phyloP scores from a whole-genome alignment of 371 early-diverging fungal genomes.

The Basidiobolus heterosporus region DNA sequence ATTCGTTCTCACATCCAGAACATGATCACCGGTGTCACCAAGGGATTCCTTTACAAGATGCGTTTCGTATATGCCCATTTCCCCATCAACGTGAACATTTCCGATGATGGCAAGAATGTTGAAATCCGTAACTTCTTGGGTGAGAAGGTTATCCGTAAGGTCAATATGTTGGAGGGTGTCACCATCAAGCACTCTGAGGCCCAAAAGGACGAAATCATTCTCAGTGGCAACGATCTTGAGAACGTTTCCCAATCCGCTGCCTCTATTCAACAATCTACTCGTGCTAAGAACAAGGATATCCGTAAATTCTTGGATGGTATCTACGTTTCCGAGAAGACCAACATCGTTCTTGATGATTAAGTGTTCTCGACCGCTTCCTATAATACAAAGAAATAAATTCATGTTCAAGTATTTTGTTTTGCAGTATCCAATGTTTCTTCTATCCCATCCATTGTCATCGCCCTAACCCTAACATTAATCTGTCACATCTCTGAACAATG shows the following conservation, averaged over 20 bases:
- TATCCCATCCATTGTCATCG: too few species aligned
- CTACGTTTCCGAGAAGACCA: constrained; percentile 76
- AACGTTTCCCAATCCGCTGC: constrained; percentile 94
- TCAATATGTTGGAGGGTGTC: constrained; percentile 87
- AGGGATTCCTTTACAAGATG: constrained; percentile 98
- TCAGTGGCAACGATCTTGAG: constrained; percentile 93
- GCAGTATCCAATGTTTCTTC: too few species aligned
- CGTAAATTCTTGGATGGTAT: constrained; percentile 99
- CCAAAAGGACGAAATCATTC: constrained; percentile 93
- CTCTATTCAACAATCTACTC: constrained; percentile 70
- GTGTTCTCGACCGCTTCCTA: background rate
- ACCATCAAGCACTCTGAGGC: constrained; percentile 60
- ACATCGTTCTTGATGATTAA: too few species aligned
- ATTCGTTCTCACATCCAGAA: constrained; percentile 93
- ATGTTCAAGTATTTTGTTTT: too few species aligned
- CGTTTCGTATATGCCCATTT: constrained; percentile 99
- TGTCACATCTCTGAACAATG: too few species aligned
- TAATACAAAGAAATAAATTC: too few species aligned
- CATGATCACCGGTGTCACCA: constrained; percentile 95
- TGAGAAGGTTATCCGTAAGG: constrained; percentile 85
- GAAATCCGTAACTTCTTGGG: constrained; percentile 99
- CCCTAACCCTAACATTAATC: too few species aligned
- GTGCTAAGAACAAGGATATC: constrained; percentile 90
- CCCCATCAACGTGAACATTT: constrained; percentile 96
- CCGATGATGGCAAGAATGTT: constrained; percentile 60